A percentile compares a stretch with the other conserved stretches of the same genome.
These are phyloP conservation scores for Crithidia acanthocephali DNA, from an alignment of 208 protist species.

Conservation along the genomic window DNA sequence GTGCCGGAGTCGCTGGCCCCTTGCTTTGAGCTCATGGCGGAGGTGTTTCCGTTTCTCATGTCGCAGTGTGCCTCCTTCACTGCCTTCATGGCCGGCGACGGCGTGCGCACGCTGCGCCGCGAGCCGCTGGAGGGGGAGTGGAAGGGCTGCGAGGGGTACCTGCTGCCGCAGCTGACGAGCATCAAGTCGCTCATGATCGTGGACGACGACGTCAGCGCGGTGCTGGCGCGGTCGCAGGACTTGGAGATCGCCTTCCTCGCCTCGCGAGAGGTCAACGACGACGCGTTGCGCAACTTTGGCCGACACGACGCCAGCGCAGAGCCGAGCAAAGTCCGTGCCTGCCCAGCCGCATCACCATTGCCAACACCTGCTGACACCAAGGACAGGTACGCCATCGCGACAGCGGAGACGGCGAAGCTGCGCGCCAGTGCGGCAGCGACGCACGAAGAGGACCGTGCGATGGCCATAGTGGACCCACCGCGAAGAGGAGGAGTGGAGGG, in stretches of 20 bases:
- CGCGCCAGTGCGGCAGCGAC: background rate
- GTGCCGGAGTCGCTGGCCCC: conserved; percentile 75
- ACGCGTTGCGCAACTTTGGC: conserved; percentile 44
- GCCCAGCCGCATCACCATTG: background rate
- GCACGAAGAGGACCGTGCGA: background rate
- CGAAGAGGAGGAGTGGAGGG: too few relatives aligned
- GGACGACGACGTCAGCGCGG: conserved; percentile 69
- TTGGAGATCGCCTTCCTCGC: conserved; percentile 83
- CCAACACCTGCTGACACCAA: too few relatives aligned
- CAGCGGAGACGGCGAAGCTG: background rate
- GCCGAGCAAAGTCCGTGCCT: background rate
- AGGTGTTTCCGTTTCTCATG: conserved; percentile 89
- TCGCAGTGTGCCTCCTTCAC: conserved; percentile 83
- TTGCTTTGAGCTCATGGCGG: conserved; percentile 69
- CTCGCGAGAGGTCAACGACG: conserved; percentile 70
- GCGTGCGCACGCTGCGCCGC: conserved; percentile 51
- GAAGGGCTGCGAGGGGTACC: conserved; percentile 80
- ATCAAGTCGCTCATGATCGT: conserved; percentile 90
- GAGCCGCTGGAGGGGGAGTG: conserved; percentile 65
- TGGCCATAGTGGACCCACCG: background rate
- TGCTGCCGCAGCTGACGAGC: conserved; percentile 69
- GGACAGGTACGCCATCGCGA: background rate
- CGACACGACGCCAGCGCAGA: conserved; percentile 19
- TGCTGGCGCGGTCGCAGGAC: conserved; percentile 71
- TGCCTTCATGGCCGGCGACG: conserved; percentile 79